Conservation (phyloP, 1,139 yeast species). For the Nakaseomyces glabratus region DNA sequence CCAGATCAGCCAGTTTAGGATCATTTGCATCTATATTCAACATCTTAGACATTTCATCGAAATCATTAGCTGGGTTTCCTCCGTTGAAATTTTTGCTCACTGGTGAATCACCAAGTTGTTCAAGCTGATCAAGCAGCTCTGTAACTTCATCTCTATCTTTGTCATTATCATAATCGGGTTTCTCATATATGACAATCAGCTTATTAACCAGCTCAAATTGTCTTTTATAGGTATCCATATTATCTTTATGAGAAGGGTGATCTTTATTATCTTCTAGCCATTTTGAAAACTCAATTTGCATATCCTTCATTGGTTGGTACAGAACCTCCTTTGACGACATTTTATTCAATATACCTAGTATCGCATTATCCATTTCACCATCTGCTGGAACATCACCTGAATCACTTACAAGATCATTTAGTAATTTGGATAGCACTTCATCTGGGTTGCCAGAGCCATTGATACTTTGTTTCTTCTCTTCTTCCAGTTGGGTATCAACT, state of each 20-base stretch:
- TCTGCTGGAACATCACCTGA: constrained; percentile 42
- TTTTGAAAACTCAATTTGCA: constrained; percentile 49
- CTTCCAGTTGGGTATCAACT: constrained; percentile 52
- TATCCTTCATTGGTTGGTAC: constrained; percentile 81
- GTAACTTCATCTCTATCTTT: constrained; percentile 49
- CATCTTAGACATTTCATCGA: constrained; percentile 20
- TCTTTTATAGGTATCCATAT: constrained; percentile 42
- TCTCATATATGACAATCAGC: constrained; percentile 51
- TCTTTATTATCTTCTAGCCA: constrained; percentile 38
- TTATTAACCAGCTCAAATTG: constrained; percentile 49
- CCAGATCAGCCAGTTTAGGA: constrained; percentile 36
- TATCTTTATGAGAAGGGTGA: constrained; percentile 39
- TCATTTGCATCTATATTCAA: constrained; percentile 34
- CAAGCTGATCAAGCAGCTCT: constrained; percentile 55
- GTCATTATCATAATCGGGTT: constrained; percentile 44
- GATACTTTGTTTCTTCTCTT: constrained; percentile 28
- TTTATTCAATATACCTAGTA: constrained; percentile 73
- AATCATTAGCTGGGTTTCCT: constrained; percentile 33
- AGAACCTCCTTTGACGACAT: constrained; percentile 78
- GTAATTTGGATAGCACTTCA: constrained; percentile 49
- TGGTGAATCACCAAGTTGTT: constrained; percentile 86
- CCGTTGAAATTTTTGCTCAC: constrained; percentile 34
- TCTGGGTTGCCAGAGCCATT: constrained; percentile 36
- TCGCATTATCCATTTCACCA: constrained; percentile 48
- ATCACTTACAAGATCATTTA: constrained; percentile 35